Conservation (phyloP, 768 basidiomycete species). For the Russula sp. region DNA sequence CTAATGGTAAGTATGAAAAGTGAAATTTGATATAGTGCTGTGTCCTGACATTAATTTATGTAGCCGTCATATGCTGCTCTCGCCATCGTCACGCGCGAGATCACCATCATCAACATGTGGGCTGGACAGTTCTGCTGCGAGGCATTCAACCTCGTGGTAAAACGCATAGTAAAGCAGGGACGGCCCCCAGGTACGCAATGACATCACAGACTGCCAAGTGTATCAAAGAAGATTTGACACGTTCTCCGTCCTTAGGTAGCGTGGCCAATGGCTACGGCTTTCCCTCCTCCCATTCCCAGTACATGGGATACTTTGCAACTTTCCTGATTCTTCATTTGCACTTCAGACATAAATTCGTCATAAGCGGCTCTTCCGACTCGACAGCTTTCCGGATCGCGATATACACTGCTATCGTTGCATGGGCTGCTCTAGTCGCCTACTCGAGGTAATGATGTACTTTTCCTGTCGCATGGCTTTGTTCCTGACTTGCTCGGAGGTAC, state of each 20-base stretch:
- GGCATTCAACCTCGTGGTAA: constrained; percentile 64
- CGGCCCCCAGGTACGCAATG: constrained; percentile 60
- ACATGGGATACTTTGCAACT: constrained; percentile 82
- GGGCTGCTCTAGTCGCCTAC: constrained; percentile 70
- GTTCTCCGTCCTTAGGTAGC: constrained; percentile 41
- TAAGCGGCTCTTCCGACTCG: constrained; percentile 51
- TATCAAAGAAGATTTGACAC: constrained; percentile 9
- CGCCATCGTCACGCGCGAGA: constrained; percentile 71
- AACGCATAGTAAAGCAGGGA: constrained; percentile 62
- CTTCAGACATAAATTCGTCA: constrained; percentile 61
- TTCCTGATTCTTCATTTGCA: constrained; percentile 73
- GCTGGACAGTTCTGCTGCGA: constrained; percentile 73
- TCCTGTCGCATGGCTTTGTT: background rate
- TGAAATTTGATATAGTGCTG: background rate
- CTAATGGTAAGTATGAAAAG: constrained; percentile 32
- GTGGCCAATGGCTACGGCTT: constrained; percentile 78
- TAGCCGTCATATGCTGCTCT: constrained; percentile 82
- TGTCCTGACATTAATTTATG: background rate
- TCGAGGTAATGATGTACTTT: constrained; percentile 53
- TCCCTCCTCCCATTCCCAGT: constrained; percentile 86
- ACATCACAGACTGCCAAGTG: background rate
- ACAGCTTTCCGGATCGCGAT: constrained; percentile 49
- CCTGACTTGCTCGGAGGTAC: constrained; percentile 44
- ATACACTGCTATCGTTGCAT: constrained; percentile 50
- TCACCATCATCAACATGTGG: constrained; percentile 82